Evolutionary conservation across 78 protist genomes (phyloP), one percentile per base, ranked within the genome.

Genomic region (Ministeria vibrans): DNA sequence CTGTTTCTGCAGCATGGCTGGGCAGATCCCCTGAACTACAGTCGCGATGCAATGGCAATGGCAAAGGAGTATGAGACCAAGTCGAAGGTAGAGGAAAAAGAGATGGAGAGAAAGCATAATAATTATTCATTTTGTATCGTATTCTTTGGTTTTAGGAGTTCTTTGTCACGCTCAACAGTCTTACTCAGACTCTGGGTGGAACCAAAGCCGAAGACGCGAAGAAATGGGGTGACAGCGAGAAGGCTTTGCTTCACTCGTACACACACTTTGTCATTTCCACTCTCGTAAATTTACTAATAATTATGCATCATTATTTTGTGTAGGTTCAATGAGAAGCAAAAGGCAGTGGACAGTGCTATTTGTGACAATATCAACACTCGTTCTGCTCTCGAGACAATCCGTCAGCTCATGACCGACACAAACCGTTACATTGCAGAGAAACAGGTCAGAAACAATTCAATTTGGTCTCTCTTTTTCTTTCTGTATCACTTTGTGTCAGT

Each of bases 291-390:
- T n/a, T n/a, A n/a, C n/a, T n/a, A n/a, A n/a, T n/a, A n/a, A n/a
- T n/a, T n/a, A n/a, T n/a, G n/a, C n/a, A n/a, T n/a, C n/a, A n/a
- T 1, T 9, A 11, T 44, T 27, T 68, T 44, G 41, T 30, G 28
- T 36, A 51, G 51, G 25, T 62, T 88, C 27, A 45, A 41, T 32
- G 75, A 15, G 4, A 34, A 77, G 4, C 70, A 86, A 66, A n/a
- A 13, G 25, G 42, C 43, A 22, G 92, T 92, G 18, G 87, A 94
- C 79, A 66, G 41, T 6, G 91, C 90, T 3, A 68, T 97, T 45
- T 4, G 74, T 64, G 94, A 97, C 82, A 88, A 82, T 85, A 93
- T 96, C 85, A 84, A 97, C 93, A 96, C 97, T 30, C 78, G 90
- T 36, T 41, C 32, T 0, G 98, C 76, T 13, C 45, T 95, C 41